Evolutionary conservation across 306 rosid genomes (phyloP).

Genomic region (Clitoria ternatea): DNA sequence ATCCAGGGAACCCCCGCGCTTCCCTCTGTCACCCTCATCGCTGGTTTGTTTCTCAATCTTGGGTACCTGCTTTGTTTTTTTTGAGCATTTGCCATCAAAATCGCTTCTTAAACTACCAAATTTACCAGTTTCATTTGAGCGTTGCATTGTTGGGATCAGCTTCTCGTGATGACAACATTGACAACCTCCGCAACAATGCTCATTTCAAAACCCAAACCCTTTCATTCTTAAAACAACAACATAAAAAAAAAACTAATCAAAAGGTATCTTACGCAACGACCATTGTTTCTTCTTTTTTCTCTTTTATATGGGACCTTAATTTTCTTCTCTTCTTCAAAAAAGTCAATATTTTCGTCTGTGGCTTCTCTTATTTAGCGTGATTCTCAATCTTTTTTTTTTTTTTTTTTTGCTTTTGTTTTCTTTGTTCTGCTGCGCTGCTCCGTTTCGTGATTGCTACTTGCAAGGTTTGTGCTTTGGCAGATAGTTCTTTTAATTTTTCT

Average conservation of each 20-base stretch:
- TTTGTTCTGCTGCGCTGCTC: slow-evolving; percentile 1
- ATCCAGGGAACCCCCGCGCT: slow-evolving; percentile 26
- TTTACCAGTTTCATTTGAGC: neutral
- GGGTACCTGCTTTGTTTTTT: neutral
- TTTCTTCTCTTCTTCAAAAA: too few species aligned
- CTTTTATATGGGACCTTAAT: neutral
- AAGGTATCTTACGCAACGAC: neutral
- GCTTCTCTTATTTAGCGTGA: slow-evolving; percentile 8
- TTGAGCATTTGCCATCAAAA: slow-evolving; percentile 22
- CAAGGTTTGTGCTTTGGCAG: slow-evolving; percentile 29
- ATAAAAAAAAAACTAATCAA: slow-evolving; percentile 16
- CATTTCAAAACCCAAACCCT: slow-evolving; percentile 8
- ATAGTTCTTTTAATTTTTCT: neutral
- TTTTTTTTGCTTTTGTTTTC: slow-evolving; percentile 8
- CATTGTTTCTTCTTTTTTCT: neutral
- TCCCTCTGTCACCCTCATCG: neutral
- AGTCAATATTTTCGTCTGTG: slow-evolving; percentile 49
- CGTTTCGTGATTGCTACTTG: slow-evolving; percentile 32
- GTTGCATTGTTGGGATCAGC: slow-evolving; percentile 13
- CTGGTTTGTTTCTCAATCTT: neutral
- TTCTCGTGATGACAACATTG: slow-evolving; percentile 12
- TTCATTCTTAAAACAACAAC: slow-evolving; percentile 43
- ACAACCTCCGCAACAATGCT: slow-evolving; percentile 17
- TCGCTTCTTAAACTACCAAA: slow-evolving; percentile 11
- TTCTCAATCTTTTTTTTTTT: neutral